phyloP scores from a whole-genome alignment of 2,329 filamentous ascomycete genomes.

The Dryadomyces quercus-mongolicae region DNA sequence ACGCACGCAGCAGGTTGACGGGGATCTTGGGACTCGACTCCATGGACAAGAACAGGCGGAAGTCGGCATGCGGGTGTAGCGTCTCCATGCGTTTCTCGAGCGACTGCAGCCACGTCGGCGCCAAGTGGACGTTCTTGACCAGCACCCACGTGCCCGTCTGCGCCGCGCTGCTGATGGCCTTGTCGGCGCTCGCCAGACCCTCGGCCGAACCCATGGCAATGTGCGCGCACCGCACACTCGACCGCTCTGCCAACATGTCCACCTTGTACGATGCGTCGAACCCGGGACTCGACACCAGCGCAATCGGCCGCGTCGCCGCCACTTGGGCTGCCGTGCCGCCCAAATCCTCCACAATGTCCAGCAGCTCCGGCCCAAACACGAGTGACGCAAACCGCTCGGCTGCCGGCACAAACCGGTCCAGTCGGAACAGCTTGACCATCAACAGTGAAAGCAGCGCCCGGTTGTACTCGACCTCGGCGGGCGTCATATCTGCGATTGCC shows the following conservation, averaged over 20 bases:
- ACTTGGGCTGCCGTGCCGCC: constrained; percentile 77
- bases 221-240: constrained; percentile 75
- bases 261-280: constrained; percentile 99
- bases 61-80: constrained; percentile 85
- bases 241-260: constrained; percentile 80
- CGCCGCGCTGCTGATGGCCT: constrained; percentile 85
- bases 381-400: constrained; percentile 81
- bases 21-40: constrained; percentile 94
- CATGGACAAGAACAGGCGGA: constrained; percentile 95
- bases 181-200: constrained; percentile 82
- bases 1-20: constrained; percentile 86
- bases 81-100: constrained; percentile 94
- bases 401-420: constrained; percentile 87
- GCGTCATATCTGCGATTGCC: background rate
- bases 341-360: constrained; percentile 78
- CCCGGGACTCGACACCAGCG: constrained; percentile 85
- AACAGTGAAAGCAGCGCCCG: constrained; percentile 73
- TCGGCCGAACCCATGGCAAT: constrained; percentile 99
- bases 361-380: constrained; percentile 73
- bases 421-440: constrained; percentile 85
- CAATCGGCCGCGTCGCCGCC: constrained; percentile 71
- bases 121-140: constrained; percentile 97
- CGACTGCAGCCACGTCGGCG: constrained; percentile 91
- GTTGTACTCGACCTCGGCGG: constrained; percentile 35
- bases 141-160: constrained; percentile 91